phyloP scores from a whole-genome alignment of 208 protist genomes.

The Wallacemonas collosoma region DNA sequence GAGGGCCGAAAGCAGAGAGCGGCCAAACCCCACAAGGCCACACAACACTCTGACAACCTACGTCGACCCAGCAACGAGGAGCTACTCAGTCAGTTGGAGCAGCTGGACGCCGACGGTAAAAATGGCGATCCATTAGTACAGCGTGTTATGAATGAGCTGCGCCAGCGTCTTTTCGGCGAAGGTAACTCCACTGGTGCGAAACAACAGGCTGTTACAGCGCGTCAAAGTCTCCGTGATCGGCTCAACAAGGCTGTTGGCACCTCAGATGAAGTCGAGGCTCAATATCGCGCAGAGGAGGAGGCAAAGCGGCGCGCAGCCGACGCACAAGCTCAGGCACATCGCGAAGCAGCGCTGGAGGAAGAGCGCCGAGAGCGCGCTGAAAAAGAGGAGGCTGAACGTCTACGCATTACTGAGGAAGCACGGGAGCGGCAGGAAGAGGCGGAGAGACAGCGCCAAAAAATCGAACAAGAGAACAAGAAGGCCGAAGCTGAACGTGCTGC shows the following conservation, averaged over 20 bases:
- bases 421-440: conserved; percentile 14
- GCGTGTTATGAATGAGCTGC: conserved; percentile 14
- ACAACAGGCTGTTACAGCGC: not conserved
- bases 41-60: not conserved
- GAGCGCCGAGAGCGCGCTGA: not conserved
- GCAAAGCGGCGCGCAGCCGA: not conserved
- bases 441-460: not conserved
- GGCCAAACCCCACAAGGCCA: not conserved
- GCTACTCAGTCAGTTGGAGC: conserved; percentile 7
- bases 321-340: not conserved
- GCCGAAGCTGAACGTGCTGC: not conserved
- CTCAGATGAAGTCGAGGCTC: conserved; percentile 5
- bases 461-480: not conserved
- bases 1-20: conserved; percentile 1
- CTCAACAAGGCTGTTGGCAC: conserved; percentile 16
- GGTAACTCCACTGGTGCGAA: not conserved
- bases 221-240: not conserved
- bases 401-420: conserved; percentile 8
- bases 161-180: conserved; percentile 13
- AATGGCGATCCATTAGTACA: conserved; percentile 2
- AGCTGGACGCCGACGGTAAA: not conserved
- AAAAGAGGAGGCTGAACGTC: not conserved
- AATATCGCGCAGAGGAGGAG: conserved; percentile 1
- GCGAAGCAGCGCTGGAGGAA: not conserved
- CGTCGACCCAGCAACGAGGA: conserved; percentile 10